Base-by-base conservation (phyloP, 352 stramenopile genomes). In the Globisporangium apiculatum region DNA sequence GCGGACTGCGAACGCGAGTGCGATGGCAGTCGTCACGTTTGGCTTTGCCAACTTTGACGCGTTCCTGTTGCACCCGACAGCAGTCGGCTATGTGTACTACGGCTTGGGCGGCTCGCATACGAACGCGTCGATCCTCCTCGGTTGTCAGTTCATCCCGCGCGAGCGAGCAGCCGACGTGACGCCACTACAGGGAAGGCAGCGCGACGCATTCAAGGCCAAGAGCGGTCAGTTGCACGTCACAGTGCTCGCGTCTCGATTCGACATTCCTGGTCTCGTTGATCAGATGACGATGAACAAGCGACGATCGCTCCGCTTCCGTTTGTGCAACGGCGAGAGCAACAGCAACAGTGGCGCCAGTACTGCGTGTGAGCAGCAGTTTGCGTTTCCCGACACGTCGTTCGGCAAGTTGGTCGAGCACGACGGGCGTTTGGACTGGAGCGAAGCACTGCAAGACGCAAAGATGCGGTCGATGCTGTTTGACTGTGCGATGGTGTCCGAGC, bases 131-230 rank as follows among this genome's bases (percentile, higher is more conserved):
- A 50, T 84, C 12, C 59, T 76, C 5, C 14, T 84, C 4, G 71
- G 71, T 6, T 75, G 66, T 46, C 74, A 81, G 36, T 84, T 74
- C 59, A 60, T 84, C n/a, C 71, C 74, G 4, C 52, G 50, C 4
- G 57, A 55, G 0, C 50, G 52, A 15, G 54, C 62, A 40, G 64
- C 53, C 5, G 62, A 74, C 1, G 41, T 51, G 31, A 31, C 31
- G 17, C 52, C 53, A 42, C 51, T 53, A 5, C 46, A 69, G 12
- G 18, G 46, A 6, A 58, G 40, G 48, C 41, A 55, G 37, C 35
- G 43, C n/a, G 57, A 40, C 45, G 15, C 48, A n/a, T 18, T 46
- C 5, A 64, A 53, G 36, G 36, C 7, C 42, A 61, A 36, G 11
- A 31, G 41, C 17, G 57, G 73, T 4, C 71, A 68, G 12, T 48